These are phyloP conservation scores for Candolleomyces eurysporus DNA, from an alignment of 768 basidiomycete species.

Conservation along the genomic window DNA sequence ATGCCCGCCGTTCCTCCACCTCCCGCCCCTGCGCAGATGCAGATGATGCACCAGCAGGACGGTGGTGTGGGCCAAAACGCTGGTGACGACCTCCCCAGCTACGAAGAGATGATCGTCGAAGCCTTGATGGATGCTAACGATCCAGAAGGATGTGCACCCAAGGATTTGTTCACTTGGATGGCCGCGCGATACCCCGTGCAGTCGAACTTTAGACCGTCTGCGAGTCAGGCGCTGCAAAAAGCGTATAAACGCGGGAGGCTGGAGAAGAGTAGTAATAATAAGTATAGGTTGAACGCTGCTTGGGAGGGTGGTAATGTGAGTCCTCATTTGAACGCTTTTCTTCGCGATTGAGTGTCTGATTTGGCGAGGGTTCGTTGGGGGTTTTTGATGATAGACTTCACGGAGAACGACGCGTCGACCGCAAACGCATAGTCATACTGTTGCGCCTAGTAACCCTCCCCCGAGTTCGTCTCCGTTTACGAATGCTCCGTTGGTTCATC, in stretches of 20 bases:
- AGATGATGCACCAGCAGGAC: conserved; percentile 20
- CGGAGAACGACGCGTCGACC: conserved; percentile 78
- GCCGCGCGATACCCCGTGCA: conserved; percentile 77
- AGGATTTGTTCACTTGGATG: conserved; percentile 84
- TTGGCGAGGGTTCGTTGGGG: background rate
- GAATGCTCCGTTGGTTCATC: conserved; percentile 47
- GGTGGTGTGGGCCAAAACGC: conserved; percentile 17
- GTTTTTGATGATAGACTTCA: conserved; percentile 51
- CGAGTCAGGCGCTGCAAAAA: conserved; percentile 86
- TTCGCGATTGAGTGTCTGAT: conserved; percentile 2
- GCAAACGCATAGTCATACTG: conserved; percentile 48
- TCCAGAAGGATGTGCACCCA: conserved; percentile 79
- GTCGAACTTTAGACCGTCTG: conserved; percentile 86
- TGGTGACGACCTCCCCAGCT: conserved; percentile 68
- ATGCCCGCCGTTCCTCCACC: conserved; percentile 18
- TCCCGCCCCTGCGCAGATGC: conserved; percentile 25
- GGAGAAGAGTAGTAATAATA: conserved; percentile 69
- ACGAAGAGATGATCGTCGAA: conserved; percentile 90
- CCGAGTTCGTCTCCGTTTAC: conserved; percentile 52
- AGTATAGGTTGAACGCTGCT: conserved; percentile 69
- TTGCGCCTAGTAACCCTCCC: conserved; percentile 20
- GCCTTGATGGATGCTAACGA: conserved; percentile 66
- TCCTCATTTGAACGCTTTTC: conserved; percentile 9
- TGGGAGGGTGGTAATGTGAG: conserved; percentile 85
- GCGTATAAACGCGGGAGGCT: conserved; percentile 80